A percentile compares a stretch with the other conserved stretches of the same genome.
Evolutionary conservation across 768 basidiomycete genomes (phyloP).

Genomic region (Jaapia argillacea): DNA sequence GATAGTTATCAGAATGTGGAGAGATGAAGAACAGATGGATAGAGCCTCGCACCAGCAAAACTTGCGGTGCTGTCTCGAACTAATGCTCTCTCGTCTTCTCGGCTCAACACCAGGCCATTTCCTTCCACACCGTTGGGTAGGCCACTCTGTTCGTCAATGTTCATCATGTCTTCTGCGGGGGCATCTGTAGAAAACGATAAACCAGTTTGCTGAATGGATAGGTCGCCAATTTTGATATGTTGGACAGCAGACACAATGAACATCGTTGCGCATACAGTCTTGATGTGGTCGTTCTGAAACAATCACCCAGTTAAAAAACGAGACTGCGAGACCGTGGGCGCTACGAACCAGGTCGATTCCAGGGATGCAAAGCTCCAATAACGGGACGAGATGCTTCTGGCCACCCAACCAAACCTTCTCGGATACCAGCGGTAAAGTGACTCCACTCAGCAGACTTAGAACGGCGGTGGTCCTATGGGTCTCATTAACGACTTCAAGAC

Average conservation of each 20-base stretch:
- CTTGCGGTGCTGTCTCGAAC: conserved; percentile 69
- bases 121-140: conserved; percentile 45
- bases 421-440: conserved; percentile 66
- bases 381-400: conserved; percentile 78
- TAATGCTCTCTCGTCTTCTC: conserved; percentile 61
- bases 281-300: conserved; percentile 64
- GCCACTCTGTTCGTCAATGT: conserved; percentile 33
- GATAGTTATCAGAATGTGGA: background rate
- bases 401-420: conserved; percentile 78
- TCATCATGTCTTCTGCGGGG: conserved; percentile 45
- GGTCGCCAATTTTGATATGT: conserved; percentile 68
- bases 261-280: conserved; percentile 72
- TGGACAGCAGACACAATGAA: conserved; percentile 70
- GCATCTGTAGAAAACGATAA: conserved; percentile 43
- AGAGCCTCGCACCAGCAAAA: conserved; percentile 50
- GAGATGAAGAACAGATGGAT: background rate
- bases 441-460: conserved; percentile 70
- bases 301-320: background rate
- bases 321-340: background rate
- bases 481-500: conserved; percentile 90
- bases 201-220: conserved; percentile 52
- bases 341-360: conserved; percentile 77
- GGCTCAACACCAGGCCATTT: conserved; percentile 34
- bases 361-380: conserved; percentile 82
- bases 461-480: conserved; percentile 92